Evolutionary conservation across 2,329 filamentous ascomycete genomes (phyloP), one percentile per base, ranked within the genome.

Genomic region (Aspergillus sp.): DNA sequence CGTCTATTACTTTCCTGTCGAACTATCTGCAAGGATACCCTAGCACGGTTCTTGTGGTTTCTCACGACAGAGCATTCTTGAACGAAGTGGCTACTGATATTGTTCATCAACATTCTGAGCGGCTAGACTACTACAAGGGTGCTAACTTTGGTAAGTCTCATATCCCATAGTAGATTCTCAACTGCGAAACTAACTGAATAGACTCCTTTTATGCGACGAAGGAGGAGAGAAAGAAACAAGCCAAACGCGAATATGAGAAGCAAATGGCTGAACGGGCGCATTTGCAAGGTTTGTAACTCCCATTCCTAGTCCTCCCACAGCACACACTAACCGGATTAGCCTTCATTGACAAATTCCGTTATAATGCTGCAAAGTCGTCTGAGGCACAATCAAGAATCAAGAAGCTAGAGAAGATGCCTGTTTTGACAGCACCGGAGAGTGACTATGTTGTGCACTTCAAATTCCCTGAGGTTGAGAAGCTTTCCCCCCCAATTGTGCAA

Each of bases 61-160:
- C 91, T 75, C 95, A 99, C 90, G 95, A 99, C 85, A 87, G 95
- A 83, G 93, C 95, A 1, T 99, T 99, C 84, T 84, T 99, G 68
- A 97, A 99, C 80, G 95, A 99, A 79, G 89, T 99, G 31, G 95
- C 95, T n/a, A 98, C 93, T 6, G 95, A 99, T 76, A 99, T 99
- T 70, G 92, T 99, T 59, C 93, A 99, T 74, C 95, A 99, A 73
- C 95, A 99, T 77, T 98, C 93, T 0, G 90, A 97, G 75, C 87
- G 95, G 59, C 85, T 99, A 56, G 95, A 99, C 79, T 99, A 99
- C 85, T 99, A 99, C 84, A 92, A 96, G 72, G 90, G 95, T 56
- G 91, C 93, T 70, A 97, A 98, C 79, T 99, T 98, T 68, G 82
- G 80, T 79, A 71, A 68, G 66, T 72, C 63, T 59, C 40, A 11